Conservation (phyloP, 768 basidiomycete species). For the Rhodotorula paludigena region DNA sequence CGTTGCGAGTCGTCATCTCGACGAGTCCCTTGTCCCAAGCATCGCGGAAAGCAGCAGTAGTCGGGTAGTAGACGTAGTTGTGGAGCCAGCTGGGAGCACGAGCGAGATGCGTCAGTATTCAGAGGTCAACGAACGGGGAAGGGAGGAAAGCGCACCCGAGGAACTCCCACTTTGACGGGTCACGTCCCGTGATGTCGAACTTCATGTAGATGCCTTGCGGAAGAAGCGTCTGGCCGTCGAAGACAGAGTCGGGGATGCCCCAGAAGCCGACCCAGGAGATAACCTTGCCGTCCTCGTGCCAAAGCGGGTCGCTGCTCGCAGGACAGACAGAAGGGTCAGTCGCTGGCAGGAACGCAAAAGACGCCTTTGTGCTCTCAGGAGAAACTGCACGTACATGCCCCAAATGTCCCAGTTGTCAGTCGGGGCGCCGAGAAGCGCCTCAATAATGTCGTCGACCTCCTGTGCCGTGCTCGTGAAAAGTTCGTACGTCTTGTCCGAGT, state of each 20-base stretch:
- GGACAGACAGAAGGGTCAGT: no score
- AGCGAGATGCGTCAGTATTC: background rate
- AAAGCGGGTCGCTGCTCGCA: conserved; percentile 46
- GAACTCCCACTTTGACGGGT: conserved; percentile 39
- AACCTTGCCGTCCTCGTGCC: conserved; percentile 41
- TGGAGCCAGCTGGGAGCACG: conserved; percentile 38
- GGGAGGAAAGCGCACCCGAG: conserved; percentile 20
- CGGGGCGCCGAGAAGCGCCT: conserved; percentile 36
- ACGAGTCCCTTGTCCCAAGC: conserved; percentile 39
- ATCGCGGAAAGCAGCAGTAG: conserved; percentile 42
- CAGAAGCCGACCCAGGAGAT: conserved; percentile 41
- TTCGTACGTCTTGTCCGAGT: conserved; percentile 32
- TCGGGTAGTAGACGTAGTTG: conserved; percentile 39
- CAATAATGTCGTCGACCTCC: conserved; percentile 42
- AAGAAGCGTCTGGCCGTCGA: conserved; percentile 42
- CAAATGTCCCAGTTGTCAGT: background rate
- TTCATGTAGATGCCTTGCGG: conserved; percentile 42
- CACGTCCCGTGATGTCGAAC: conserved; percentile 41
- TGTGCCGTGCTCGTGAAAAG: conserved; percentile 20
- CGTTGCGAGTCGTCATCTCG: conserved; percentile 39
- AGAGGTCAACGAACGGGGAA: no score
- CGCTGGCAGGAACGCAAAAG: no score
- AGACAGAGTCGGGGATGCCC: conserved; percentile 26
- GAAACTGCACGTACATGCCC: no score
- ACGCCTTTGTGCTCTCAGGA: no score